phyloP scores from a whole-genome alignment of 768 basidiomycete genomes.

The Pholiota microspora region DNA sequence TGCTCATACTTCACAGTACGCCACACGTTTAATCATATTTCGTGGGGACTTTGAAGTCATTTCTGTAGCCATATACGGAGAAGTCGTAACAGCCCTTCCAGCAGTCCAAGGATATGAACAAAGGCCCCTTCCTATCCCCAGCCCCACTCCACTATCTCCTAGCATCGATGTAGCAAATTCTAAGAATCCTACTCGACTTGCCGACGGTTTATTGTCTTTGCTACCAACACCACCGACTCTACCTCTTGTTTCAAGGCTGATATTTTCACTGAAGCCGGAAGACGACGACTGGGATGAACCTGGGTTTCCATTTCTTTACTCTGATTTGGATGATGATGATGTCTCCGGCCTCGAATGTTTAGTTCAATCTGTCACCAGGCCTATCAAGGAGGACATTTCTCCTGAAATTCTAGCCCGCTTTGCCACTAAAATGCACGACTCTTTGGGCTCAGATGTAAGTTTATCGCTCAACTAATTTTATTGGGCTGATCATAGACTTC shows the following conservation, averaged over 20 bases:
- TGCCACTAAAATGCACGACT: conserved; percentile 51
- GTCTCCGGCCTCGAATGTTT: conserved; percentile 60
- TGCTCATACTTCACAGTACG: conserved; percentile 39
- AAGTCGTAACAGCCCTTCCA: conserved; percentile 47
- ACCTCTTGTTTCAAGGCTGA: conserved; percentile 62
- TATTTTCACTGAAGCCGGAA: conserved; percentile 78
- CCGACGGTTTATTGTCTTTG: conserved; percentile 57
- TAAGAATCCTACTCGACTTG: conserved; percentile 58
- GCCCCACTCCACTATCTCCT: conserved; percentile 41
- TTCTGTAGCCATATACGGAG: conserved; percentile 63
- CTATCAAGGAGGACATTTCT: conserved; percentile 56
- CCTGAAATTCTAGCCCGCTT: conserved; percentile 52
- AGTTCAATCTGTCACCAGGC: conserved; percentile 50
- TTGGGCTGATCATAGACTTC: background rate
- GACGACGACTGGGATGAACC: conserved; percentile 80
- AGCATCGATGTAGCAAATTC: conserved; percentile 60
- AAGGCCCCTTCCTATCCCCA: conserved; percentile 30
- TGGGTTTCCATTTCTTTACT: conserved; percentile 69
- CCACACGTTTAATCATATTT: conserved; percentile 78
- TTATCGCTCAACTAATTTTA: background rate
- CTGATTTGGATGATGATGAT: conserved; percentile 49
- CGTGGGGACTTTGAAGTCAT: conserved; percentile 69
- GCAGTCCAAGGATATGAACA: conserved; percentile 41
- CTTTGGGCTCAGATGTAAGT: conserved; percentile 57
- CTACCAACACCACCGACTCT: conserved; percentile 65